These are phyloP conservation scores for Silene uniflora DNA, from an alignment of 148 eudicot genomes.

Conservation along the genomic window DNA sequence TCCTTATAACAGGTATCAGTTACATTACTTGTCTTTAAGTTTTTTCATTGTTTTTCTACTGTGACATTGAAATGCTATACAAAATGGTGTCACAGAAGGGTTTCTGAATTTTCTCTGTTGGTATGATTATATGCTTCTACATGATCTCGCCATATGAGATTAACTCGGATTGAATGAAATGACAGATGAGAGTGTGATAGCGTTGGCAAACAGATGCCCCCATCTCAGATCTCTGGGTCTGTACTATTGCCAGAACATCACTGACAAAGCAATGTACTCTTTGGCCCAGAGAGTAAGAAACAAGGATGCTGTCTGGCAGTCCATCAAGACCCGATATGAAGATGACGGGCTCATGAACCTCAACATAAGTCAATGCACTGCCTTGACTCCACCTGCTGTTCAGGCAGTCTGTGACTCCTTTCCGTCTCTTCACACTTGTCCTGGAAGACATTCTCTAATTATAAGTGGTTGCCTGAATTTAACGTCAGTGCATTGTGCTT, in stretches of 20 bases:
- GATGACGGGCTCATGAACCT: constrained; percentile 82
- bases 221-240: constrained; percentile 76
- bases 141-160: not conserved
- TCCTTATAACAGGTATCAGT: constrained; percentile 82
- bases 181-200: constrained; percentile 88
- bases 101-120: too few relatives aligned
- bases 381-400: constrained; percentile 91
- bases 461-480: constrained; percentile 86
- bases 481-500: constrained; percentile 86
- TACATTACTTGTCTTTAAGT: not conserved
- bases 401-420: constrained; percentile 85
- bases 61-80: not conserved
- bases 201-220: constrained; percentile 78
- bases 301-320: constrained; percentile 51
- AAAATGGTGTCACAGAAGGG: not conserved
- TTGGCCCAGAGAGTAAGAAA: constrained; percentile 70
- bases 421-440: constrained; percentile 89
- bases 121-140: too few relatives aligned
- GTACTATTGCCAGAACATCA: constrained; percentile 90
- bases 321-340: constrained; percentile 45
- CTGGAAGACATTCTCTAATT: constrained; percentile 86
- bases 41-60: not conserved
- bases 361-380: constrained; percentile 96
- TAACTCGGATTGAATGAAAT: not conserved
- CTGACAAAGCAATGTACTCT: constrained; percentile 91